phyloP scores from a whole-genome alignment of 2,329 filamentous ascomycete genomes.

The Akanthomyces muscarius region DNA sequence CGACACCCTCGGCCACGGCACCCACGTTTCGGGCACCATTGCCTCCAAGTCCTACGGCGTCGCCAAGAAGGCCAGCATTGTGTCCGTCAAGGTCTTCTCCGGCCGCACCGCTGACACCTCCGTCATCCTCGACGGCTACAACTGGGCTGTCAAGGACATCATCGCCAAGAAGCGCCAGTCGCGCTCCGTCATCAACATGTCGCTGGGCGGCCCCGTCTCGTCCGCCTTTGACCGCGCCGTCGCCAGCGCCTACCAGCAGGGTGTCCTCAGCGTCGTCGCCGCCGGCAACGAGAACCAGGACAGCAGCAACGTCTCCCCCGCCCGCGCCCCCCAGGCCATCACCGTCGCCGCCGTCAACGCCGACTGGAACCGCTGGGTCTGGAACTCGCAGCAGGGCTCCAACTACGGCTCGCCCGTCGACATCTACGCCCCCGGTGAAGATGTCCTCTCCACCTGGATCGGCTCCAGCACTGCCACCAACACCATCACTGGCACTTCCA shows the following conservation, averaged over 20 bases:
- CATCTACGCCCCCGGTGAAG: slow-evolving; percentile 42
- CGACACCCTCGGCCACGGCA: slow-evolving; percentile 54
- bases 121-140: slow-evolving; percentile 38
- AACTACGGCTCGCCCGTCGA: slow-evolving; percentile 45
- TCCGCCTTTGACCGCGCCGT: slow-evolving; percentile 48
- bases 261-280: slow-evolving; percentile 51
- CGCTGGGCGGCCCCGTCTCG: slow-evolving; percentile 45
- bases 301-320: slow-evolving; percentile 40
- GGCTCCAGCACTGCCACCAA: slow-evolving; percentile 33
- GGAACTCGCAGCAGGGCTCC: slow-evolving; percentile 30
- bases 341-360: slow-evolving; percentile 50
- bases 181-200: slow-evolving; percentile 48
- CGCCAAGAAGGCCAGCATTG: slow-evolving; percentile 52
- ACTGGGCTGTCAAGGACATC: slow-evolving; percentile 17
- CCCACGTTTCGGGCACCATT: slow-evolving; percentile 60
- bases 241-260: slow-evolving; percentile 39
- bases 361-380: slow-evolving; percentile 36
- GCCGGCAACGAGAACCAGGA: slow-evolving; percentile 49
- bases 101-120: slow-evolving; percentile 44
- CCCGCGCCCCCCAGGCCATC: slow-evolving; percentile 43
- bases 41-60: slow-evolving; percentile 59
- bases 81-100: slow-evolving; percentile 61
- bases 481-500: slow-evolving; percentile 47
- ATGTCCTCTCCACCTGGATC: slow-evolving; percentile 41
- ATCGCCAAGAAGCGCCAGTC: slow-evolving; percentile 24